Evolutionary conservation across 352 stramenopile species (phyloP), one percentile per base, ranked within the genome.

Genomic region (Phytophthora crassamura): DNA sequence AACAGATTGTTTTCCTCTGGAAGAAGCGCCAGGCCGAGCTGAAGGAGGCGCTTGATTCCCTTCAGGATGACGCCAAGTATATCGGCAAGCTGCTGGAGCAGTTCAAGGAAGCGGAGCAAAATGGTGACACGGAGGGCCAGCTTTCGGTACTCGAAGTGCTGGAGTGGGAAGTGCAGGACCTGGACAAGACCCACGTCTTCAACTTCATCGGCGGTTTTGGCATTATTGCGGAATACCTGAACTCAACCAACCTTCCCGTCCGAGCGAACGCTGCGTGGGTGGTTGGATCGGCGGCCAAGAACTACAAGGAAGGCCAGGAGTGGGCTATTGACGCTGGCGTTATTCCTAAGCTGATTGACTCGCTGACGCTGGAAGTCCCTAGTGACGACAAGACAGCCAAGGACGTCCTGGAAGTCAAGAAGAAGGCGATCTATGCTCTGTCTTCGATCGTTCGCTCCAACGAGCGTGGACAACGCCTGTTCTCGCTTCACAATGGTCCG

Each of bases 171-270:
- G 85, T 95, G n/a, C 82, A 94, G 60, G 87, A 95, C 60, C 69
- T 95, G 15, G 87, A 94, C 74, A 95, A 95, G 67, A 93, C 87
- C 7, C 85, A 90, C 52, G 80, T 93, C 4, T 93, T 95, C 71
- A 89, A 94, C 67, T 93, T 88, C 30, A 90, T 94, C 36, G 87
- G 87, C 7, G 87, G 87, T n/a, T 91, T 95, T 33, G 62, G 75
- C 42, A 77, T 91, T 43, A 83, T 93, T 42, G 56, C 80, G 12
- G 69, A 91, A 16, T 87, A 89, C 52, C 54, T 95, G 42, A 93
- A 93, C 67, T 77, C 86, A 38, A 89, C 82, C 3, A 83, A 79
- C 41, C 69, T 93, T 20, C 69, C 73, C 5, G 69, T 95, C 35
- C 84, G 84, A 10, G 78, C 84, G 2, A 59, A 72, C 41, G 82